A percentile compares a stretch with the other conserved stretches of the same genome.
These are phyloP conservation scores for Pichia sp. DNA, from an alignment of 1,139 yeast genomes.

Conservation along the genomic window DNA sequence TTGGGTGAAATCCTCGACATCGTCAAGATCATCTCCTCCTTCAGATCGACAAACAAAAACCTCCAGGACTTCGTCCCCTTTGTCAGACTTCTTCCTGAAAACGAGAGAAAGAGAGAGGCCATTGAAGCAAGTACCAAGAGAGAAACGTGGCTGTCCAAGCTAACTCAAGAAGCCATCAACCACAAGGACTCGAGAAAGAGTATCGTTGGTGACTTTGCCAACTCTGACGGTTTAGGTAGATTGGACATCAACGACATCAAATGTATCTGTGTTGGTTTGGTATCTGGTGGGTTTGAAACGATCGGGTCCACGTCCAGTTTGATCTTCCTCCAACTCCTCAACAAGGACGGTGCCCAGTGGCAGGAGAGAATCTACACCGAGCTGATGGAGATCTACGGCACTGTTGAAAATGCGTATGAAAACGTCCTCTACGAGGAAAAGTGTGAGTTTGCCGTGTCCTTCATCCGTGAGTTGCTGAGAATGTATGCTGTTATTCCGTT, in stretches of 20 bases:
- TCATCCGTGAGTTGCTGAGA: conserved; percentile 58
- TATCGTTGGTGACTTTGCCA: conserved; percentile 26
- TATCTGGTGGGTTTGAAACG: conserved; percentile 33
- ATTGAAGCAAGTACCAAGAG: conserved; percentile 42
- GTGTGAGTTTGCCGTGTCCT: conserved; percentile 50
- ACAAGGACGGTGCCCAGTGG: conserved; percentile 20
- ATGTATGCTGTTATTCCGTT: conserved; percentile 63
- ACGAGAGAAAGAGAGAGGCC: conserved; percentile 36
- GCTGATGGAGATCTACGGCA: conserved; percentile 35
- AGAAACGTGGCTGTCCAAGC: conserved; percentile 50
- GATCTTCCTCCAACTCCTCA: conserved; percentile 19
- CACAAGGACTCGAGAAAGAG: conserved; percentile 29
- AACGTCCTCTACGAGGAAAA: conserved; percentile 37
- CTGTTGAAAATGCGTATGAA: conserved; percentile 46
- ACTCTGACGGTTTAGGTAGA: conserved; percentile 19
- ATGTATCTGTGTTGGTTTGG: conserved; percentile 45
- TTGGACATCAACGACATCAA: conserved; percentile 25
- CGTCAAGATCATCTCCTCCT: conserved; percentile 56
- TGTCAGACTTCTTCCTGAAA: conserved; percentile 37
- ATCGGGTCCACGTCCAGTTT: conserved; percentile 23
- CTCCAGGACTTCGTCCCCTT: conserved; percentile 59
- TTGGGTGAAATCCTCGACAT: conserved; percentile 55
- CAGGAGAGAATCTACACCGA: conserved; percentile 36
- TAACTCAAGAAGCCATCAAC: conserved; percentile 31
- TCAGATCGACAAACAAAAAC: conserved; percentile 60